Base-by-base conservation (phyloP, 176 grass and related monocot genomes). In the Eleusine indica region DNA sequence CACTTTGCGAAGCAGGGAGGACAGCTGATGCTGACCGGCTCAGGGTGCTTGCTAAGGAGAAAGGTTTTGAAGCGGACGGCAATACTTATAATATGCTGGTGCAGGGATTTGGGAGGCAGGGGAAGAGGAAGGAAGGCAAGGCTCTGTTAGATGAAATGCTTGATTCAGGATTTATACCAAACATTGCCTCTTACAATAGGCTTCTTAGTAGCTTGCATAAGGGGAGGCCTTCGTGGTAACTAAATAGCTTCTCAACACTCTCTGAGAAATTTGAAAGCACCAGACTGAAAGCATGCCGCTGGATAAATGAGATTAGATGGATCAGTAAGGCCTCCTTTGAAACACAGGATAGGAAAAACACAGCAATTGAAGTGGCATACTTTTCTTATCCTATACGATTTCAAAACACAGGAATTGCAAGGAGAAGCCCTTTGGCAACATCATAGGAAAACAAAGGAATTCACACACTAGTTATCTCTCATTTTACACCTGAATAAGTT, bases 61-160 rank as follows among this genome's bases (percentile, higher is more conserved):
- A 86, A 71, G 94, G 91, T 88, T 91, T 94, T 62, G 19, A 51
- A 39, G 70, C 89, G 0, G 87, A 97, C 84, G 74, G 15, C 60
- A 51, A 68, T 39, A 91, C 91, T 4, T 94, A 90, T 66, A 82
- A 71, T 77, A 75, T 97, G 46, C 70, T 97, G 40, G 84, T 94
- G 84, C 80, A 91, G 43, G 91, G 94, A 5, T 91, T 97, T 89
- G 91, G 86, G 37, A 88, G 88, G 71, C 84, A 97, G 63, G 84
- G 94, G n/a, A 91, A 67, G 68, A 75, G 7, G 37, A 90, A 89
- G 51, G 88, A 96, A 71, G 94, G 89, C 15, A 65, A 90, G 79
- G 69, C 37, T 79, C 75, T 97, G 73, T 80, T 97, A 82, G 85
- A 94, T 74, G 94, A 94, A 78, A 97, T 94, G 91, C 82, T 97